These are phyloP conservation scores for Puccinia brachypodii DNA, from an alignment of 1,284 basidiomycete species.

Conservation along the genomic window DNA sequence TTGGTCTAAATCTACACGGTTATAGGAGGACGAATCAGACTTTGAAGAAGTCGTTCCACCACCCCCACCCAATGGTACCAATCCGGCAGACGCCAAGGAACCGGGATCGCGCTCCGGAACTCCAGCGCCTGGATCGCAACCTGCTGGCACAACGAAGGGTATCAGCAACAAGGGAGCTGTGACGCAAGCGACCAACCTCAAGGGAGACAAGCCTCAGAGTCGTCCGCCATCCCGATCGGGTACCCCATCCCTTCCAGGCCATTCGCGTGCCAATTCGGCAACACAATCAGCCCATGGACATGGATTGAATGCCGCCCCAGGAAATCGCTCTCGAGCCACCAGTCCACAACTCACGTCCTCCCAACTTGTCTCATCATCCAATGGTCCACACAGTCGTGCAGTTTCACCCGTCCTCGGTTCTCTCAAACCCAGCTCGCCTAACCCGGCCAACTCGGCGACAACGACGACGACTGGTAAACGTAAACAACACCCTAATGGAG, in stretches of 20 bases:
- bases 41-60: slow-evolving; percentile 38
- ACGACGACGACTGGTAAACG: slow-evolving; percentile 28
- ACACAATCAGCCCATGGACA: slow-evolving; percentile 3
- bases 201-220: slow-evolving; percentile 31
- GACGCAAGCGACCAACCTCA: slow-evolving; percentile 21
- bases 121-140: slow-evolving; percentile 38
- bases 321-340: slow-evolving; percentile 28
- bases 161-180: slow-evolving; percentile 7
- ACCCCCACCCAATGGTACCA: slow-evolving; percentile 5
- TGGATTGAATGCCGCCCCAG: not conserved
- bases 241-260: slow-evolving; percentile 15
- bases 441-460: not conserved
- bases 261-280: slow-evolving; percentile 32
- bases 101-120: slow-evolving; percentile 33
- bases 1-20: not conserved
- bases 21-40: slow-evolving; percentile 48
- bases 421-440: slow-evolving; percentile 1
- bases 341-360: slow-evolving; percentile 39
- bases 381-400: slow-evolving; percentile 19
- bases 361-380: not conserved
- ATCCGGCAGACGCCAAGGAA: slow-evolving; percentile 9
- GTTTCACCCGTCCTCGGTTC: slow-evolving; percentile 22
- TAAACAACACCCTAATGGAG: slow-evolving; percentile 26
- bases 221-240: slow-evolving; percentile 39
- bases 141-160: not conserved